A percentile compares a stretch with the other conserved stretches of the same genome.
Conservation (phyloP, 257 asterid species). For the Striga asiatica region DNA sequence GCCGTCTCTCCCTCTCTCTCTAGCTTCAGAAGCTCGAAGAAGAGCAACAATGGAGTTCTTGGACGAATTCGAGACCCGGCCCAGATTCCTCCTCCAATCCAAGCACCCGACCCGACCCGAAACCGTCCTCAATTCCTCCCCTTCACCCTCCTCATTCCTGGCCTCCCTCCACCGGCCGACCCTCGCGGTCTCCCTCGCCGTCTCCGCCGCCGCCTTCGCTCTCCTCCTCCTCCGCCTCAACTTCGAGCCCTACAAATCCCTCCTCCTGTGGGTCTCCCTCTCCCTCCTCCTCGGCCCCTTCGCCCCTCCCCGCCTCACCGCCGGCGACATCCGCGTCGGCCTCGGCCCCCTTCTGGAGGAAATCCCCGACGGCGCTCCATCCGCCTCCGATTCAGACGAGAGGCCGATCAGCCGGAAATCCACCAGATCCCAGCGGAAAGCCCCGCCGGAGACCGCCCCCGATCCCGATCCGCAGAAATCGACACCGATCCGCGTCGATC, state of each 20-base stretch:
- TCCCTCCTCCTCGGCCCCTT: slow-evolving; percentile 82
- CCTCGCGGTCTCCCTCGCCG: slow-evolving; percentile 33
- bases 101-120: slow-evolving; percentile 24
- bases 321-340: slow-evolving; percentile 90
- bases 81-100: slow-evolving; percentile 74
- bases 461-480: slow-evolving; percentile 11
- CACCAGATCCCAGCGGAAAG: slow-evolving; percentile 22
- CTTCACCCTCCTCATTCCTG: slow-evolving; percentile 1
- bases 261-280: slow-evolving; percentile 56
- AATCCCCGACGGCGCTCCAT: slow-evolving; percentile 1
- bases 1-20: not conserved
- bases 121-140: slow-evolving; percentile 2
- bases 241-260: slow-evolving; percentile 49
- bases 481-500: slow-evolving; percentile 1
- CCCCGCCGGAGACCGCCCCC: no score
- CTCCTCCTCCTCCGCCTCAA: slow-evolving; percentile 41
- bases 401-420: slow-evolving; percentile 32
- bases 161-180: slow-evolving; percentile 45
- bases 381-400: slow-evolving; percentile 19
- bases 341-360: slow-evolving; percentile 49
- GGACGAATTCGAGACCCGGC: slow-evolving; percentile 71
- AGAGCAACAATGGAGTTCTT: slow-evolving; percentile 51
- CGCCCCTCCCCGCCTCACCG: slow-evolving; percentile 72
- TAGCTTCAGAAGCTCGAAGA: not conserved
- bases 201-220: slow-evolving; percentile 29